phyloP scores from a whole-genome alignment of 352 stramenopile genomes.

The Discostella stelligera region DNA sequence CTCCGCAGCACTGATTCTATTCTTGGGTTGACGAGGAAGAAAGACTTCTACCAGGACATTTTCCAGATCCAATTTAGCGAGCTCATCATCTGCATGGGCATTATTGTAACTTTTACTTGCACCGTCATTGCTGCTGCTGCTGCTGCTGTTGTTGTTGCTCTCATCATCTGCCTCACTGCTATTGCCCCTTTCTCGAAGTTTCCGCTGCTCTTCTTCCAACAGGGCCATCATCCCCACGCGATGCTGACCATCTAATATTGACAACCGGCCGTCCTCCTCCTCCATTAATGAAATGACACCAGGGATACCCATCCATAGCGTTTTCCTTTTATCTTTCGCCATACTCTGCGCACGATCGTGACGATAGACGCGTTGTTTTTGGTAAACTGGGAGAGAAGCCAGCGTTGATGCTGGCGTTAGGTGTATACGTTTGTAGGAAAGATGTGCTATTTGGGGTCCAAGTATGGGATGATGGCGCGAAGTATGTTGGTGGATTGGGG shows the following conservation, averaged over 20 bases:
- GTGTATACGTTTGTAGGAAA: conserved; percentile 75
- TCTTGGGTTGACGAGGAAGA: conserved; percentile 1
- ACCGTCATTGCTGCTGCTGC: neutral
- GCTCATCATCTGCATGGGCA: conserved; percentile 7
- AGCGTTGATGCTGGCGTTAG: conserved; percentile 51
- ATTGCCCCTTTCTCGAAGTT: conserved; percentile 34
- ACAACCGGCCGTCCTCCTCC: conserved; percentile 54
- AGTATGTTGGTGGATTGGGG: neutral
- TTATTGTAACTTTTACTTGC: conserved; percentile 7
- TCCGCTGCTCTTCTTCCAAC: conserved; percentile 48
- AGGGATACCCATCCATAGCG: conserved; percentile 72
- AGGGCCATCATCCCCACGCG: conserved; percentile 76
- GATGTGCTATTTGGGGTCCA: conserved; percentile 52
- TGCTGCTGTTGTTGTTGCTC: neutral
- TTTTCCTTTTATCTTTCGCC: conserved; percentile 74
- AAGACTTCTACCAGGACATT: conserved; percentile 77
- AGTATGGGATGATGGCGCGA: conserved; percentile 61
- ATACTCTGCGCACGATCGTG: conserved; percentile 71
- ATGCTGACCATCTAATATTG: conserved; percentile 81
- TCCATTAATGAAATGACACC: conserved; percentile 73
- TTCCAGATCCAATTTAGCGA: conserved; percentile 59
- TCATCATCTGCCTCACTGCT: conserved; percentile 3
- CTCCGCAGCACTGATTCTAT: no score
- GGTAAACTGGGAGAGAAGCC: conserved; percentile 64
- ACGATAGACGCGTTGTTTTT: conserved; percentile 78